Evolutionary conservation across 139 green algal species (phyloP).

Genomic region (Prasinococcaceae sp.): DNA sequence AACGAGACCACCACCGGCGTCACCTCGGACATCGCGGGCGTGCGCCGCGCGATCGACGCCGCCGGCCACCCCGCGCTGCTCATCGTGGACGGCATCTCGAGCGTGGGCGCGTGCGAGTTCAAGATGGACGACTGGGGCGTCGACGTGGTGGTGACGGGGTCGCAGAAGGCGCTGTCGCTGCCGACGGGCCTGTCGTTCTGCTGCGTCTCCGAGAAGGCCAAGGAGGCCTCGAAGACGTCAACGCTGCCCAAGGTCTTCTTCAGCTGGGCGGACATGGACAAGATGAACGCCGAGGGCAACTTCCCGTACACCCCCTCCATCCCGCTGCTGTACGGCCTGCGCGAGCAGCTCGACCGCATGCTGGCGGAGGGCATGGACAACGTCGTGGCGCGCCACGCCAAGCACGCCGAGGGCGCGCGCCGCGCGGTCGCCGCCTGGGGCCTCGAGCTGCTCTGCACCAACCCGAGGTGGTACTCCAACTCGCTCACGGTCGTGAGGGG

Average conservation of each 20-base stretch:
- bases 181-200: constrained; percentile 83
- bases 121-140: constrained; percentile 87
- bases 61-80: constrained; percentile 69
- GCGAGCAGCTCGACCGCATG: constrained; percentile 54
- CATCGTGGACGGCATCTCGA: constrained; percentile 81
- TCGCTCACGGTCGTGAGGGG: constrained; percentile 82
- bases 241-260: constrained; percentile 54
- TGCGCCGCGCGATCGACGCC: constrained; percentile 49
- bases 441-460: constrained; percentile 77
- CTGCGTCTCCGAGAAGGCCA: constrained; percentile 57
- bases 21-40: constrained; percentile 60
- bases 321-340: constrained; percentile 81
- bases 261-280: constrained; percentile 58
- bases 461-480: constrained; percentile 68
- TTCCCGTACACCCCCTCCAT: constrained; percentile 47
- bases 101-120: constrained; percentile 84
- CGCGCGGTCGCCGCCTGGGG: constrained; percentile 75
- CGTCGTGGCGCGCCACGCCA: constrained; percentile 68
- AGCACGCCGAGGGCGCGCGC: constrained; percentile 59
- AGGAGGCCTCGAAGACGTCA: constrained; percentile 14
- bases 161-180: constrained; percentile 89
- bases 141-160: constrained; percentile 88
- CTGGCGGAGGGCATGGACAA: constrained; percentile 73
- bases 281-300: constrained; percentile 30
- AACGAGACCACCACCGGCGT: constrained; percentile 91